Evolutionary conservation across 192 early-diverging fungal species (phyloP).

Genomic region (Backusella liffmaniae): DNA sequence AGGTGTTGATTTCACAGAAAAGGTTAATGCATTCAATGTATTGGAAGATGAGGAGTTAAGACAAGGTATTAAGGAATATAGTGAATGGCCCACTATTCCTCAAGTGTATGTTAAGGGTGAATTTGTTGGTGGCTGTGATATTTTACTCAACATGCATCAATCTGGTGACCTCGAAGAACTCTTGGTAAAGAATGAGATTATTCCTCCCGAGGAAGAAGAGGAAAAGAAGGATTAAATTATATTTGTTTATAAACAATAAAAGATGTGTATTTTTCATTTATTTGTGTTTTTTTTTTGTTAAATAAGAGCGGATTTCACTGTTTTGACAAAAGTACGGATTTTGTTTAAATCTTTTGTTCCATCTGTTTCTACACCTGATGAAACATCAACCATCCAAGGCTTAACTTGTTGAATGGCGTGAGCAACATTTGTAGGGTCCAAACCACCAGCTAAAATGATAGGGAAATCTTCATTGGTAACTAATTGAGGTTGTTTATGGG

Average conservation of each 20-base stretch:
- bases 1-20: constrained; percentile 65
- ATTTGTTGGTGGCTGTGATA: constrained; percentile 96
- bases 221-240: constrained; percentile 24
- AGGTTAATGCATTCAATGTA: constrained; percentile 79
- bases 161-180: constrained; percentile 86
- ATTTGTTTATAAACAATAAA: neutral
- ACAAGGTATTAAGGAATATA: constrained; percentile 90
- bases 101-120: constrained; percentile 96
- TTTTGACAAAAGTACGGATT: constrained; percentile 69
- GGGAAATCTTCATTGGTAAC: constrained; percentile 46
- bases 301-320: constrained; percentile 46
- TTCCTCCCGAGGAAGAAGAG: constrained; percentile 24
- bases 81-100: constrained; percentile 92
- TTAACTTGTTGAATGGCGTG: constrained; percentile 64
- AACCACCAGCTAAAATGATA: constrained; percentile 87
- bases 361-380: constrained; percentile 87
- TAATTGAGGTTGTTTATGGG: constrained; percentile 8
- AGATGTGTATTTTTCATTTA: neutral
- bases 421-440: constrained; percentile 80
- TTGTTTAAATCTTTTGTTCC: constrained; percentile 76
- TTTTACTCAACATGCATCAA: constrained; percentile 91
- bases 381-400: constrained; percentile 91
- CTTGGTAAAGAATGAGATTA: constrained; percentile 65
- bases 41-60: constrained; percentile 89
- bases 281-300: neutral